phyloP scores from a whole-genome alignment of 306 rosid genomes.

The Medicago ruthenica region DNA sequence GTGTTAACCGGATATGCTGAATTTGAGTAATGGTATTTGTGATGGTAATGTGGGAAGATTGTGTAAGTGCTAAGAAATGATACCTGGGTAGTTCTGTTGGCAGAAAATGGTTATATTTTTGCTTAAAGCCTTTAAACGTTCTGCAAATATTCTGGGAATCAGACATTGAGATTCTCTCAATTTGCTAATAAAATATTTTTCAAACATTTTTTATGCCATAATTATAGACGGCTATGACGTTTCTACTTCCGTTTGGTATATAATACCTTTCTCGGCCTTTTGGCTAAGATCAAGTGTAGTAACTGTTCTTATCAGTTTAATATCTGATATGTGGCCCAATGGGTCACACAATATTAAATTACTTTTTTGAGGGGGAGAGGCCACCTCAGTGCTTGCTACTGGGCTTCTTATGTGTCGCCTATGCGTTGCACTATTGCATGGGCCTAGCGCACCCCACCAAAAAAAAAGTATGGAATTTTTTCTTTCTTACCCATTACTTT shows the following conservation, averaged over 20 bases:
- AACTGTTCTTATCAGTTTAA: too few relatives aligned
- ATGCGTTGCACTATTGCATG: too few relatives aligned
- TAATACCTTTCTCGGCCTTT: too few relatives aligned
- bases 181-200: slow-evolving; percentile 16
- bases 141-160: neutral
- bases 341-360: too few relatives aligned
- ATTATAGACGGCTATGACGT: slow-evolving; percentile 2
- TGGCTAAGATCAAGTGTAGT: too few relatives aligned
- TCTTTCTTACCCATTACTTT: too few relatives aligned
- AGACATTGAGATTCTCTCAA: neutral
- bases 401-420: too few relatives aligned
- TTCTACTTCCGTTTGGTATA: slow-evolving; percentile 31
- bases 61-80: slow-evolving; percentile 8
- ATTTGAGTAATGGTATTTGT: slow-evolving; percentile 17
- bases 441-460: too few relatives aligned
- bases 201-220: slow-evolving; percentile 17
- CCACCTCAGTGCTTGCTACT: too few relatives aligned
- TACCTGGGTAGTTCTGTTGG: slow-evolving; percentile 6
- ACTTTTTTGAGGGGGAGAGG: too few relatives aligned
- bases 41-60: slow-evolving; percentile 19
- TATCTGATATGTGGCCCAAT: too few relatives aligned
- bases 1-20: slow-evolving; percentile 1
- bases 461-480: slow-evolving; percentile 16
- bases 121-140: neutral
- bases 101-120: slow-evolving; percentile 14